A percentile compares a stretch with the other conserved stretches of the same genome.
These are phyloP conservation scores for Drechslerella dactyloides DNA, from an alignment of 2,329 filamentous ascomycete genomes.

Conservation along the genomic window DNA sequence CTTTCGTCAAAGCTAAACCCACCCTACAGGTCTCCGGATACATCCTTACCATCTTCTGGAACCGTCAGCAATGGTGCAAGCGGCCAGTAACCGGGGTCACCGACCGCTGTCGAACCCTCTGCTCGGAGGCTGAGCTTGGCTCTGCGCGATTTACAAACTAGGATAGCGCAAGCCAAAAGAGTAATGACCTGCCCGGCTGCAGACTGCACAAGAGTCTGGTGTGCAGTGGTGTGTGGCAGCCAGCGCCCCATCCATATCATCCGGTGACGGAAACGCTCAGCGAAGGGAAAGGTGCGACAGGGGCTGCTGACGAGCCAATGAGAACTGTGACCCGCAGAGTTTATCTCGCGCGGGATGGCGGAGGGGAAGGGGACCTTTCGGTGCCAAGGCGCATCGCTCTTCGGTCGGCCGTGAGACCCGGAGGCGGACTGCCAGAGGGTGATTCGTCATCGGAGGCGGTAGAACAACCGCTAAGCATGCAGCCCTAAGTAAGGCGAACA, in stretches of 20 bases:
- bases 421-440: conserved; percentile 9
- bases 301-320: conserved; percentile 32
- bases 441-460: conserved; percentile 47
- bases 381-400: conserved; percentile 26
- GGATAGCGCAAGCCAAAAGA: conserved; percentile 50
- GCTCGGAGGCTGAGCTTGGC: conserved; percentile 49
- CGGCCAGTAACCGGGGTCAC: conserved; percentile 44
- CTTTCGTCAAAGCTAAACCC: background rate
- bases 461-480: conserved; percentile 33
- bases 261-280: conserved; percentile 17
- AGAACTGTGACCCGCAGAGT: conserved; percentile 33
- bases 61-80: conserved; percentile 49
- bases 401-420: conserved; percentile 35
- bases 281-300: conserved; percentile 21
- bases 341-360: conserved; percentile 19
- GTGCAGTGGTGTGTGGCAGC: conserved; percentile 5
- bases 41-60: conserved; percentile 28
- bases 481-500: conserved; percentile 49
- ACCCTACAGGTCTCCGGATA: background rate
- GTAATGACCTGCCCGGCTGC: conserved; percentile 42
- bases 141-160: conserved; percentile 49
- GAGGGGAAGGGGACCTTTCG: conserved; percentile 28
- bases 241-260: conserved; percentile 1
- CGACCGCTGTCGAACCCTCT: conserved; percentile 22
- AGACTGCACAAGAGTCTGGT: conserved; percentile 22